Conservation (phyloP, 106 monocot genomes). For the Dendrobium huoshanense region DNA sequence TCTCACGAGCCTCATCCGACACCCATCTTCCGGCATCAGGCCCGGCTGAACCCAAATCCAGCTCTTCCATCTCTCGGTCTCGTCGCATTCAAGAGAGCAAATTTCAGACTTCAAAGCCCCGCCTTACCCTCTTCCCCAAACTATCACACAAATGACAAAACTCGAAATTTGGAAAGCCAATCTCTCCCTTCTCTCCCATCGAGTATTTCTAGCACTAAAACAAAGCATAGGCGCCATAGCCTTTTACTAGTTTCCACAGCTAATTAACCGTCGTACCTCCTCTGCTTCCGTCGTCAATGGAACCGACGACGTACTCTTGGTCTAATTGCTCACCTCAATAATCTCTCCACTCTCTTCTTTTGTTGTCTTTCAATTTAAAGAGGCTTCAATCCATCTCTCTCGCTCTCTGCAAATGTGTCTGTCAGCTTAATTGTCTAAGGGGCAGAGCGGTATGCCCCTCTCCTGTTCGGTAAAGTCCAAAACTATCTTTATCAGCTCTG, state of each 20-base stretch:
- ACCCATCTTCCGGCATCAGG: too few relatives aligned
- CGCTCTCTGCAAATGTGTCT: neutral
- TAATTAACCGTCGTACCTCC: neutral
- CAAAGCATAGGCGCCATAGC: neutral
- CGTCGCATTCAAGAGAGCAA: neutral
- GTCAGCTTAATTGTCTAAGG: neutral
- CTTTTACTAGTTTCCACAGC: neutral
- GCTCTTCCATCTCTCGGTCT: neutral
- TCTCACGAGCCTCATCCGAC: too few relatives aligned
- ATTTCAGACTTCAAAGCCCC: conserved; percentile 1
- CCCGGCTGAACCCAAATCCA: too few relatives aligned
- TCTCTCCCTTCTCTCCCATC: neutral
- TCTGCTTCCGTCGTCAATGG: neutral
- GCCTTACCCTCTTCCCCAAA: neutral
- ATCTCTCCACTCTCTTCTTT: neutral
- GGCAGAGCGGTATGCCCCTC: neutral
- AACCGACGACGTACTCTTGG: neutral
- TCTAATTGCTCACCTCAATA: neutral
- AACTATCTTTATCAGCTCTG: neutral
- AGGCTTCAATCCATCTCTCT: neutral
- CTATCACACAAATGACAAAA: conserved; percentile 11
- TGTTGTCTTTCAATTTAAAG: conserved; percentile 1
- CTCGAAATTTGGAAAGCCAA: neutral
- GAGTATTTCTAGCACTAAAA: neutral
- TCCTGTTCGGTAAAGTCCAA: neutral